These are phyloP conservation scores for Corymbia calophylla DNA, from an alignment of 441 rosid species.

Conservation along the genomic window DNA sequence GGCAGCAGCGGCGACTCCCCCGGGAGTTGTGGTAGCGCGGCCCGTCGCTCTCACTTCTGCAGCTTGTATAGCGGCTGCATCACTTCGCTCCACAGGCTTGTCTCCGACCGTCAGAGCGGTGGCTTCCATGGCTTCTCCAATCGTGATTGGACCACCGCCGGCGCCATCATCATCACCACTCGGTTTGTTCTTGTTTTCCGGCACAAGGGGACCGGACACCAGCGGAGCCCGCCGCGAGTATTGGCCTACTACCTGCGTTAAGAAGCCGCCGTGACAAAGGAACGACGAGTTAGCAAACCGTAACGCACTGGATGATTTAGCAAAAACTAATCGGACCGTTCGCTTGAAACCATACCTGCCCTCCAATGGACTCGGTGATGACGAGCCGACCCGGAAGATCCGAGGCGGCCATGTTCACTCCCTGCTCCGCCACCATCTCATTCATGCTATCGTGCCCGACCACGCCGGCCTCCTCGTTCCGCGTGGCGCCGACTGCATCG, in stretches of 20 bases:
- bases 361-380: background rate
- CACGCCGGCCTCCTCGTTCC: background rate
- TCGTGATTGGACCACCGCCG: background rate
- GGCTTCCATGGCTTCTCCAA: slow-evolving; percentile 7
- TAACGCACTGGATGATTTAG: background rate
- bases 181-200: background rate
- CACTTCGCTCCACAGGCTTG: slow-evolving; percentile 7
- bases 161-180: background rate
- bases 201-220: background rate
- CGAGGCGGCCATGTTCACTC: background rate
- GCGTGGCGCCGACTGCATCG: background rate
- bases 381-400: background rate
- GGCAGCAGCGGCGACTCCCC: slow-evolving; percentile 2
- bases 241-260: background rate
- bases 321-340: background rate
- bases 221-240: background rate
- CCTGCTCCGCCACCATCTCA: background rate
- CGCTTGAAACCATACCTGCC: background rate
- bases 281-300: background rate
- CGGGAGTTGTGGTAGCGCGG: background rate
- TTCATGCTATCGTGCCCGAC: background rate
- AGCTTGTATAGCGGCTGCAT: slow-evolving; percentile 8
- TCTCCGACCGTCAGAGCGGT: background rate
- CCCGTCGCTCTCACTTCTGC: slow-evolving; percentile 2
- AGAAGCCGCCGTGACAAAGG: background rate